A percentile compares a stretch with the other conserved stretches of the same genome.
These are phyloP conservation scores for Ophiostoma sp. DNA, from an alignment of 2,329 filamentous ascomycete genomes.

Conservation along the genomic window DNA sequence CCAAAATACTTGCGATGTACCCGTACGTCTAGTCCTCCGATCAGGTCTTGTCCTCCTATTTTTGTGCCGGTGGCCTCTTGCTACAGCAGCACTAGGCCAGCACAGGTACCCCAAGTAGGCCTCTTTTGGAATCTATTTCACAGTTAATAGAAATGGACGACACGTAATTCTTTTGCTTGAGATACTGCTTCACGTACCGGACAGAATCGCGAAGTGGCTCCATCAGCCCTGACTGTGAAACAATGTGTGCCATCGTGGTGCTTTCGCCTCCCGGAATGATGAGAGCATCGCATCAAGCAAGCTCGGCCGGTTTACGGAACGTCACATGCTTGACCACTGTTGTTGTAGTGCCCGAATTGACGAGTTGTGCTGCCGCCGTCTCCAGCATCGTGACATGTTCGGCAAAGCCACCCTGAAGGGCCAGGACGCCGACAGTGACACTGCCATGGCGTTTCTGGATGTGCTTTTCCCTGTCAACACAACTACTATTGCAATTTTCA, in stretches of 20 bases:
- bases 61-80: constrained; percentile 87
- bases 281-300: constrained; percentile 74
- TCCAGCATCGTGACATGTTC: constrained; percentile 81
- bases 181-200: constrained; percentile 66
- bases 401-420: constrained; percentile 89
- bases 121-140: constrained; percentile 65
- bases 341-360: constrained; percentile 17
- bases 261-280: constrained; percentile 94
- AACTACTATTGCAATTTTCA: no score
- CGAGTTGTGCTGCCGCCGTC: constrained; percentile 53
- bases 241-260: constrained; percentile 88
- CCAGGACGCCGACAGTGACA: constrained; percentile 61
- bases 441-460: constrained; percentile 33
- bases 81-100: constrained; percentile 86
- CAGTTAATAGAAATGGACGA: not conserved
- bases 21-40: constrained; percentile 85
- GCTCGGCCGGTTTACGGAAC: constrained; percentile 72
- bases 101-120: constrained; percentile 94
- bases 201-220: constrained; percentile 87
- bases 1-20: constrained; percentile 96
- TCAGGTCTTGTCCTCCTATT: constrained; percentile 85
- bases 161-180: no score
- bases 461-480: no score
- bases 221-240: constrained; percentile 75
- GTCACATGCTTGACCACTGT: constrained; percentile 46